phyloP scores from a whole-genome alignment of 306 rosid genomes.

The Cucumis hystrix region DNA sequence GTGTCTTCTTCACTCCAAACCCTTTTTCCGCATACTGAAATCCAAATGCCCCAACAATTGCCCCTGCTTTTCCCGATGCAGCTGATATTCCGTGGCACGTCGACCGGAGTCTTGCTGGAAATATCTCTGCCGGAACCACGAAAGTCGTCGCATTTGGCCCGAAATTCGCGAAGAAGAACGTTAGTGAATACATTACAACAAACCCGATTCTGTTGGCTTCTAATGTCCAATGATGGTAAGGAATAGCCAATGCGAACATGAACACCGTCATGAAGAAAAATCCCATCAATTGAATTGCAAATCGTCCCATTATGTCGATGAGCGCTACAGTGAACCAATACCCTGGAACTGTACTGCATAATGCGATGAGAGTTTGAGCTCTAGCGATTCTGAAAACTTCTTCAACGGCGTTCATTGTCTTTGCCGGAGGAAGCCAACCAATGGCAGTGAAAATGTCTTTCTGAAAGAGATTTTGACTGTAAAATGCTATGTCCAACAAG shows the following conservation, averaged over 20 bases:
- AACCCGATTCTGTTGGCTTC: conserved; percentile 51
- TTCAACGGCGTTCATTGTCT: conserved; percentile 66
- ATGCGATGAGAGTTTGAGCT: conserved; percentile 81
- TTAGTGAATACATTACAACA: conserved; percentile 64
- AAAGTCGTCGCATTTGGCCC: conserved; percentile 86
- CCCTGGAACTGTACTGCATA: conserved; percentile 81
- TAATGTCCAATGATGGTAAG: conserved; percentile 76
- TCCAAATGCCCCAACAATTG: conserved; percentile 77
- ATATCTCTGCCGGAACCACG: conserved; percentile 84
- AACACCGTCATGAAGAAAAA: conserved; percentile 83
- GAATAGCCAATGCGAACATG: conserved; percentile 81
- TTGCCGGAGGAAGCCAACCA: conserved; percentile 70
- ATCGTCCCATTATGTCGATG: conserved; percentile 58
- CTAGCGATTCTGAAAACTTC: conserved; percentile 60
- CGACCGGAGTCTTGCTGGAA: conserved; percentile 68
- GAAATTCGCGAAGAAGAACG: conserved; percentile 81
- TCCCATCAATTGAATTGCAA: conserved; percentile 60
- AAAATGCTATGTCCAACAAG: conserved; percentile 69
- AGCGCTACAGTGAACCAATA: conserved; percentile 83
- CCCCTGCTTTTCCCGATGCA: conserved; percentile 85
- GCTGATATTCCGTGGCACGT: conserved; percentile 93
- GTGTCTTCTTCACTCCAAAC: conserved; percentile 44
- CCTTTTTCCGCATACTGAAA: conserved; percentile 41
- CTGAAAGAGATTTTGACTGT: conserved; percentile 81
- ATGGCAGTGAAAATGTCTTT: conserved; percentile 80